phyloP scores from a whole-genome alignment of 106 monocot species.

The Chionographis japonica region DNA sequence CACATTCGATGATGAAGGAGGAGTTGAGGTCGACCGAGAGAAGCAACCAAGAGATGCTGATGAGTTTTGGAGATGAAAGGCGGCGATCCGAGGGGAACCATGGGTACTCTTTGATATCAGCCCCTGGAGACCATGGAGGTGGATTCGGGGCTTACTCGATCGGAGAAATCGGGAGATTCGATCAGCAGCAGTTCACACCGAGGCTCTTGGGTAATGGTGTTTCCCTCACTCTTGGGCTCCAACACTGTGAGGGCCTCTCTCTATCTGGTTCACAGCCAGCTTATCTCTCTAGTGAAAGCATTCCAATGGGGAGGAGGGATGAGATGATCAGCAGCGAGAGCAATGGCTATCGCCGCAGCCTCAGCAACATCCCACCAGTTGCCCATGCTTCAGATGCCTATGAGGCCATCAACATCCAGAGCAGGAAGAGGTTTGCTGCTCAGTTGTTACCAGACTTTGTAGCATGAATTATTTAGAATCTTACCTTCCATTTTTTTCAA shows the following conservation, averaged over 20 bases:
- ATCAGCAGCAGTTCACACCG: conserved; percentile 23
- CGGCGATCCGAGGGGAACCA: background rate
- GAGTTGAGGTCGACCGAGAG: conserved; percentile 9
- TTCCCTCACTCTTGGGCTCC: conserved; percentile 45
- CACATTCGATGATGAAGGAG: background rate
- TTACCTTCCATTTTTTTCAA: too few species aligned
- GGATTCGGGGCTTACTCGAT: conserved; percentile 18
- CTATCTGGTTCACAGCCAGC: conserved; percentile 20
- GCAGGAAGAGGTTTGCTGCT: conserved; percentile 39
- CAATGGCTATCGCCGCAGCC: conserved; percentile 3
- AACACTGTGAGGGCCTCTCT: conserved; percentile 27
- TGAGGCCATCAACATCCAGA: conserved; percentile 27
- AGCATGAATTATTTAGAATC: conserved; percentile 4
- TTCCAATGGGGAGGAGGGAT: conserved; percentile 29
- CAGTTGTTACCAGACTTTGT: conserved; percentile 39
- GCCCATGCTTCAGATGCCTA: conserved; percentile 9
- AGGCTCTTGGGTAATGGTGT: conserved; percentile 32
- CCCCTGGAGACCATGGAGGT: background rate
- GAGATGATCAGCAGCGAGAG: conserved; percentile 13
- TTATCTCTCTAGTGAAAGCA: conserved; percentile 14
- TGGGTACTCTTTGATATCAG: conserved; percentile 6
- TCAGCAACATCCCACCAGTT: conserved; percentile 5
- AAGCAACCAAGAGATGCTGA: conserved; percentile 20
- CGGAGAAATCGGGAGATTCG: conserved; percentile 34
- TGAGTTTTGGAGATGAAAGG: conserved; percentile 15